These are phyloP conservation scores for Chrysanthemum seticuspe DNA, from an alignment of 129 eudicot genomes.

Conservation along the genomic window DNA sequence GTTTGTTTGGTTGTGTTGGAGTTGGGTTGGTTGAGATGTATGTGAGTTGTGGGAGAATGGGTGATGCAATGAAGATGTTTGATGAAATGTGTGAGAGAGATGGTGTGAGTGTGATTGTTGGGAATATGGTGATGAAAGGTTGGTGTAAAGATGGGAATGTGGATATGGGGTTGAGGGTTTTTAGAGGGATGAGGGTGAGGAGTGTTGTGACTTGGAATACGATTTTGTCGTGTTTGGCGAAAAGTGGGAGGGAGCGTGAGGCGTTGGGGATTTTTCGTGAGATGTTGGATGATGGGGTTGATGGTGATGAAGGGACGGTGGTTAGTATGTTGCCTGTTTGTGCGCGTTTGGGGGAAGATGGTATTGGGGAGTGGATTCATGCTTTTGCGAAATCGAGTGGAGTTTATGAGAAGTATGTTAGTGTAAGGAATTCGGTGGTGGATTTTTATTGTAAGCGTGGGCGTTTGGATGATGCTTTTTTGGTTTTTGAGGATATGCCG, in stretches of 20 bases:
- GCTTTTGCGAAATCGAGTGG: slow-evolving; percentile 51
- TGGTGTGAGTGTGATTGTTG: slow-evolving; percentile 35
- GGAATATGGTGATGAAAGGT: slow-evolving; percentile 81
- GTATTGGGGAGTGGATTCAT: slow-evolving; percentile 51
- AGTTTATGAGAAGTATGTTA: slow-evolving; percentile 42
- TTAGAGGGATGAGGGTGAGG: slow-evolving; percentile 60
- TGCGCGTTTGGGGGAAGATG: slow-evolving; percentile 61
- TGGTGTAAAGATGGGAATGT: slow-evolving; percentile 52
- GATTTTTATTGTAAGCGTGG: slow-evolving; percentile 77
- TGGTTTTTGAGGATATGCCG: slow-evolving; percentile 57
- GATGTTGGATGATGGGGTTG: slow-evolving; percentile 49
- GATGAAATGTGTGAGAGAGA: slow-evolving; percentile 68
- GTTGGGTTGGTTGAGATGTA: slow-evolving; percentile 65
- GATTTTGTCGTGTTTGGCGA: slow-evolving; percentile 58
- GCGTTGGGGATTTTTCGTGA: slow-evolving; percentile 62
- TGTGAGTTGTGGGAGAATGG: slow-evolving; percentile 44
- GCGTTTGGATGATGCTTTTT: slow-evolving; percentile 44
- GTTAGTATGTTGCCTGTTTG: slow-evolving; percentile 68
- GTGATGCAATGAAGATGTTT: slow-evolving; percentile 66
- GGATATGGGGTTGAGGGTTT: slow-evolving; percentile 51
- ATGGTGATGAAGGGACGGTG: slow-evolving; percentile 69
- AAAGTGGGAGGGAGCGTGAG: slow-evolving; percentile 48
- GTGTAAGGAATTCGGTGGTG: slow-evolving; percentile 65
- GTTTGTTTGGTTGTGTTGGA: slow-evolving; percentile 40
- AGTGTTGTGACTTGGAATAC: slow-evolving; percentile 75